Conservation (phyloP, 805 yeast species). For the Ogataea siamensis region DNA sequence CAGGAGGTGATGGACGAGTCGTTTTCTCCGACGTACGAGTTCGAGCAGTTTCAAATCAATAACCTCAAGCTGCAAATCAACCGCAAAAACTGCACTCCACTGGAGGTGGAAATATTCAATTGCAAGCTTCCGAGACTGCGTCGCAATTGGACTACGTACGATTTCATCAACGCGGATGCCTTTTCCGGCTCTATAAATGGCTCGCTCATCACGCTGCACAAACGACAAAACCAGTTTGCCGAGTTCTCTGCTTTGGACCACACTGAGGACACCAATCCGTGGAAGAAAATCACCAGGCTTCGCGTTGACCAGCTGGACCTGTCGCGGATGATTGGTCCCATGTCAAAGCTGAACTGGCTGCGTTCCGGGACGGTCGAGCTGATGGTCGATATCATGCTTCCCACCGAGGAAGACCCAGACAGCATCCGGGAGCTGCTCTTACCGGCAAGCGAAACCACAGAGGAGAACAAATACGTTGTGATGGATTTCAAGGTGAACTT, state of each 20-base stretch:
- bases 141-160: constrained; percentile 56
- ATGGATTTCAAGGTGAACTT: constrained; percentile 66
- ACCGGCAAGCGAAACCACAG: constrained; percentile 18
- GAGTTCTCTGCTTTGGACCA: constrained; percentile 36
- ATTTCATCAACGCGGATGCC: constrained; percentile 66
- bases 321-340: constrained; percentile 24
- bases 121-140: constrained; percentile 63
- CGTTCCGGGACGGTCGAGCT: constrained; percentile 68
- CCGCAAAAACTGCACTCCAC: constrained; percentile 28
- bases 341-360: constrained; percentile 66
- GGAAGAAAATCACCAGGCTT: constrained; percentile 51
- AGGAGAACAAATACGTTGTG: constrained; percentile 53
- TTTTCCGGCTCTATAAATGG: constrained; percentile 74
- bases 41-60: constrained; percentile 43
- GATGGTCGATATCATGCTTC: constrained; percentile 70
- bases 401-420: constrained; percentile 41
- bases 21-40: constrained; percentile 35
- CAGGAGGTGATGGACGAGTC: constrained; percentile 22
- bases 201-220: constrained; percentile 73
- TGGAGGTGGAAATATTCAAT: constrained; percentile 58
- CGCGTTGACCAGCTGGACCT: constrained; percentile 39
- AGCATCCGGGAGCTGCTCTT: constrained; percentile 16
- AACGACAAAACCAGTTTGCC: constrained; percentile 59
- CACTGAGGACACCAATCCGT: constrained; percentile 35
- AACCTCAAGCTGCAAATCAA: constrained; percentile 44